A percentile compares a stretch with the other conserved stretches of the same genome.
phyloP scores from a whole-genome alignment of 1,139 yeast species.

The Suhomyces anneliseae region DNA sequence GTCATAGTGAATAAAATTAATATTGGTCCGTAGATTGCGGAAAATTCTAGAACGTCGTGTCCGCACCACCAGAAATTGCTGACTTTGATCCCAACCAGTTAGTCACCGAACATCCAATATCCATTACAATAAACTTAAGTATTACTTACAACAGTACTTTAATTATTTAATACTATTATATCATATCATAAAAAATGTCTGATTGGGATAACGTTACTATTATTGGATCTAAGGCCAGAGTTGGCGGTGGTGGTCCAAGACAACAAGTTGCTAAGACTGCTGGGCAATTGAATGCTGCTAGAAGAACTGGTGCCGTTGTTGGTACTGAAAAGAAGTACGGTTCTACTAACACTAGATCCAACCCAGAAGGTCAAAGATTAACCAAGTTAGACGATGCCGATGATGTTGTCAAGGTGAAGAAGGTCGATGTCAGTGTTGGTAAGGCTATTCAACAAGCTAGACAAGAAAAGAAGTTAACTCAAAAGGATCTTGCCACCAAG shows the following conservation, averaged over 20 bases:
- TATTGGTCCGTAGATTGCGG: background rate
- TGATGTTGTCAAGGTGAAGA: conserved; percentile 91
- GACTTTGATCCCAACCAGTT: background rate
- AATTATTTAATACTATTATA: too few species aligned
- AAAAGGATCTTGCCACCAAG: conserved; percentile 93
- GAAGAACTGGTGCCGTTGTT: conserved; percentile 85
- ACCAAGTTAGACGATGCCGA: conserved; percentile 92
- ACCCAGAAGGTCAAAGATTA: conserved; percentile 92
- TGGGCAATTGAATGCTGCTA: conserved; percentile 85
- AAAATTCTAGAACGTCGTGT: conserved; percentile 1
- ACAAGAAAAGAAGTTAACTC: conserved; percentile 85
- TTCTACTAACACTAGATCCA: conserved; percentile 60
- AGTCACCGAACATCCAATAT: background rate
- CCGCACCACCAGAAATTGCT: background rate
- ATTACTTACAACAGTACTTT: background rate
- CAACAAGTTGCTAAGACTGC: conserved; percentile 77
- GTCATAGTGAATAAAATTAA: too few species aligned
- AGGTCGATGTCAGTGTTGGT: conserved; percentile 81
- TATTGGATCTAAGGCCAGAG: conserved; percentile 85
- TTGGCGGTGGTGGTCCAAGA: conserved; percentile 88
- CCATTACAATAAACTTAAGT: background rate
- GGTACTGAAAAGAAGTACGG: conserved; percentile 93
- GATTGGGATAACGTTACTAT: conserved; percentile 92
- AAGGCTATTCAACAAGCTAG: conserved; percentile 84
- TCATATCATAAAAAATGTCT: conserved; percentile 30